Evolutionary conservation across 371 early-diverging fungal species (phyloP), one percentile per base, ranked within the genome.

Genomic region (Rhizomucor pusillus): DNA sequence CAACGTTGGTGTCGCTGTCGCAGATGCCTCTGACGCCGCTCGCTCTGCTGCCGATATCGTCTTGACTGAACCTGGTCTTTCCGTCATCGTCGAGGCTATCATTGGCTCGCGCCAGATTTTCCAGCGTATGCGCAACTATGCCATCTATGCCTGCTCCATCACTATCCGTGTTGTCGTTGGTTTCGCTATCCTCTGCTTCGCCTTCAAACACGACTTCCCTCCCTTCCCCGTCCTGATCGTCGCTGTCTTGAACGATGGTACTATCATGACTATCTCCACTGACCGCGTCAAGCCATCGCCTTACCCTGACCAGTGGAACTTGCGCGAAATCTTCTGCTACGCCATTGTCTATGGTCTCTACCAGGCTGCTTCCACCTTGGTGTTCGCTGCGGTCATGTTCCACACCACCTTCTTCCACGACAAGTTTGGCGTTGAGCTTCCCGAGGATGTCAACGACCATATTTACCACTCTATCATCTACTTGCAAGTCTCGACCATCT

Each of bases 1-100:
- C 55, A 86, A 89, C 60, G 86, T 87, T 48, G 89, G 89, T 73
- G 82, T 89, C 54, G 89, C 89, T 51, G 91, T 95, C 66, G 90
- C 81, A 47, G 87, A 83, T 58, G 84, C 84, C 47, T 80, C 86
- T 37, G 87, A 87, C 62, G 87, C 87, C 48, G 88, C 90, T 43
- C 85, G 86, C 56, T 80, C 84, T 60, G 88, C 88, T 55, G 84
- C 86, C 36, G 86, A 86, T 68, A 87, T 87, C 57, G 89, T 90
- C 50, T 78, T 90, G 62, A 81, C 85, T 14, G 84, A 80, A 52
- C 85, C 87, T 52, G 90, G 90, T 71, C 80, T 90, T 46, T 82
- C 84, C 43, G 82, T 85, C 53, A 82, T 87, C 65, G 80, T 84
- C 44, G 82, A 81, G 56, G 83, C 82, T 40, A 79, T 84, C 51